A percentile compares a stretch with the other conserved stretches of the same genome.
Conservation (phyloP, 495 filamentous ascomycete genomes). For the Penicillium arizonense region DNA sequence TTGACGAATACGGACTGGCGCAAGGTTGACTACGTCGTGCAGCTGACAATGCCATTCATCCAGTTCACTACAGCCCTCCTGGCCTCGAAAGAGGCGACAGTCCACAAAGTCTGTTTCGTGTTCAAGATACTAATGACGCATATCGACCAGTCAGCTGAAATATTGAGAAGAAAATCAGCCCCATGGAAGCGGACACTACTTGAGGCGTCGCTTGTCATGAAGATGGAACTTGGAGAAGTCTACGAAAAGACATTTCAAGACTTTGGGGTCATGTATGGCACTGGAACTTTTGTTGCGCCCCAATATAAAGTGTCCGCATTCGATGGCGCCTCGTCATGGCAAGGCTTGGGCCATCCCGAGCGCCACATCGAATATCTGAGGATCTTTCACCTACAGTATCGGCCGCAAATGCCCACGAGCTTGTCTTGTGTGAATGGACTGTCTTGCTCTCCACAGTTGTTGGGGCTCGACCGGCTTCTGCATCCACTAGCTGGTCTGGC, state of each 20-base stretch:
- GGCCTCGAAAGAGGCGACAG: not conserved
- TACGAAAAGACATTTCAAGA: not conserved
- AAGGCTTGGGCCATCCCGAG: not conserved
- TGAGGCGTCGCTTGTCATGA: not conserved
- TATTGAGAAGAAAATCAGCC: not conserved
- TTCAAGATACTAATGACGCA: not conserved
- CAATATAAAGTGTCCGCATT: not conserved
- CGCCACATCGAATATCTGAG: not conserved
- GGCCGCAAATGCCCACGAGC: not conserved
- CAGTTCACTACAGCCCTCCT: no score
- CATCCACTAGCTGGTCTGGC: not conserved
- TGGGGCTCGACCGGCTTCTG: not conserved
- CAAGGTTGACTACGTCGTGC: no score
- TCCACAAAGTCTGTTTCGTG: not conserved
- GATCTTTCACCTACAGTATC: not conserved
- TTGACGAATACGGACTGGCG: no score
- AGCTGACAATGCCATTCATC: no score
- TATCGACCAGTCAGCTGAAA: not conserved
- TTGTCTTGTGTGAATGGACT: slow-evolving; percentile 1
- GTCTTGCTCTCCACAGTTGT: not conserved
- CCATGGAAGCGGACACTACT: not conserved
- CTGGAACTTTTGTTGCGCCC: not conserved
- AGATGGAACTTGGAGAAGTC: not conserved
- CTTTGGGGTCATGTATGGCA: slow-evolving; percentile 1
- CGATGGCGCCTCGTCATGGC: not conserved